These are phyloP conservation scores for Talaromyces albobiverticillius DNA, from an alignment of 2,329 filamentous ascomycete species.

Conservation along the genomic window DNA sequence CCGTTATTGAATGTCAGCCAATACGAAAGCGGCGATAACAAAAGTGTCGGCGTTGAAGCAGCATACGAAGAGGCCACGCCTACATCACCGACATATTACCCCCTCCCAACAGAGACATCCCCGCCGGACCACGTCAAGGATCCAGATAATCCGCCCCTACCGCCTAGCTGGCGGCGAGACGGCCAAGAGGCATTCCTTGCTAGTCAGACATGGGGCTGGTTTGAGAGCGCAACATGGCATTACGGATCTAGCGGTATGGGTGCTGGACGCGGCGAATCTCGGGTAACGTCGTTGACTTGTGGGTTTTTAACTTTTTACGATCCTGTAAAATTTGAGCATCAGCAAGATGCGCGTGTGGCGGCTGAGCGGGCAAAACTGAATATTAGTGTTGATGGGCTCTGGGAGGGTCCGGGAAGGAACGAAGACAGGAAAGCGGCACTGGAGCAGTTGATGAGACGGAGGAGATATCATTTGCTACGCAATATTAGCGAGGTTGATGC, in stretches of 20 bases:
- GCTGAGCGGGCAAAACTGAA: not conserved
- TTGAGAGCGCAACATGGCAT: slow-evolving; percentile 43
- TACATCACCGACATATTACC: slow-evolving; percentile 26
- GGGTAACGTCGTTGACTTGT: slow-evolving; percentile 41
- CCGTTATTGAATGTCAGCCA: slow-evolving; percentile 37
- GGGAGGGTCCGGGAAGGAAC: not conserved
- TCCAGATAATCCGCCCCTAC: slow-evolving; percentile 33
- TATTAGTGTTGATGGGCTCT: not conserved
- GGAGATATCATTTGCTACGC: not conserved
- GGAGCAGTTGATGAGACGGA: not conserved
- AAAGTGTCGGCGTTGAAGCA: not conserved
- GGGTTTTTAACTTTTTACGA: slow-evolving; percentile 31
- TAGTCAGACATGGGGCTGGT: slow-evolving; percentile 46
- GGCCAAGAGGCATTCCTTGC: slow-evolving; percentile 41
- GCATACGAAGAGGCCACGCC: not conserved
- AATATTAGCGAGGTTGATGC: not conserved
- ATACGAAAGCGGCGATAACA: not conserved
- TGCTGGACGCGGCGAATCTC: slow-evolving; percentile 41
- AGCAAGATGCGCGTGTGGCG: not conserved
- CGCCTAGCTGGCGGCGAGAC: slow-evolving; percentile 36
- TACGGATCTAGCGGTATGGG: slow-evolving; percentile 41
- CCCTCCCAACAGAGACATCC: slow-evolving; percentile 37
- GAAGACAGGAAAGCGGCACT: not conserved
- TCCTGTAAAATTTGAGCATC: not conserved
- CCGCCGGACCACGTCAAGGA: slow-evolving; percentile 33